Conservation (phyloP, 2,329 filamentous ascomycete species). For the Talaromyces islandicus region DNA sequence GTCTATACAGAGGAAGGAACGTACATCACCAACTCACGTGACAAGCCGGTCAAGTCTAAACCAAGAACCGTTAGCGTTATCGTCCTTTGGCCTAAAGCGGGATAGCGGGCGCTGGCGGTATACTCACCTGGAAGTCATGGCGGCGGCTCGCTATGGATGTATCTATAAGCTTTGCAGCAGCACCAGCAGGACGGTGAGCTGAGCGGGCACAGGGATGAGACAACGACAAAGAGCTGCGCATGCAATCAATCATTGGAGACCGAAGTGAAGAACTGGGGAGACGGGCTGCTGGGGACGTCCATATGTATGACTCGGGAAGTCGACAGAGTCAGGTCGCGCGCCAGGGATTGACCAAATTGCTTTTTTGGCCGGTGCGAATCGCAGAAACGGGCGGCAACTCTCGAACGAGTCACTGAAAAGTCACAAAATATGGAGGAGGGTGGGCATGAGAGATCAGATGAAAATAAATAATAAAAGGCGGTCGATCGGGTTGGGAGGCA, state of each 20-base stretch:
- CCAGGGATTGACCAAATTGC: neutral
- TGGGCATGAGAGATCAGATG: neutral
- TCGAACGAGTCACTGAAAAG: too few relatives aligned
- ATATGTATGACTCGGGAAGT: neutral
- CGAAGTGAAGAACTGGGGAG: neutral
- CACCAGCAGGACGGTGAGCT: neutral
- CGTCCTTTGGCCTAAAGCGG: neutral
- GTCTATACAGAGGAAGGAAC: neutral
- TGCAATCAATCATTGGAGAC: neutral
- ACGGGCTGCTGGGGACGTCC: neutral
- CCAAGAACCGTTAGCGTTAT: slow-evolving; percentile 27
- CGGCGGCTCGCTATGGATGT: slow-evolving; percentile 15
- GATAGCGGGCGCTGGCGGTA: neutral
- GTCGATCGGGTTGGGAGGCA: neutral
- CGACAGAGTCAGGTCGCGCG: neutral
- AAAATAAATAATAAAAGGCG: neutral
- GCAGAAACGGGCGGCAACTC: neutral
- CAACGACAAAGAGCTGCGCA: neutral
- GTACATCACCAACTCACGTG: slow-evolving; percentile 58
- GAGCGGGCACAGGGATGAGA: too few relatives aligned
- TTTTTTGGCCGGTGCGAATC: neutral
- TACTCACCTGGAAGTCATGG: slow-evolving; percentile 39
- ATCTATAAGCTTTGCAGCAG: neutral
- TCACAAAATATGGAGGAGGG: neutral
- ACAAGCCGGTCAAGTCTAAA: slow-evolving; percentile 74